Percentiles rank a stretch among this genome's conserved stretches.
Evolutionary conservation across 164 flowering plant species (phyloP).

Genomic region (Amborella trichopoda): DNA sequence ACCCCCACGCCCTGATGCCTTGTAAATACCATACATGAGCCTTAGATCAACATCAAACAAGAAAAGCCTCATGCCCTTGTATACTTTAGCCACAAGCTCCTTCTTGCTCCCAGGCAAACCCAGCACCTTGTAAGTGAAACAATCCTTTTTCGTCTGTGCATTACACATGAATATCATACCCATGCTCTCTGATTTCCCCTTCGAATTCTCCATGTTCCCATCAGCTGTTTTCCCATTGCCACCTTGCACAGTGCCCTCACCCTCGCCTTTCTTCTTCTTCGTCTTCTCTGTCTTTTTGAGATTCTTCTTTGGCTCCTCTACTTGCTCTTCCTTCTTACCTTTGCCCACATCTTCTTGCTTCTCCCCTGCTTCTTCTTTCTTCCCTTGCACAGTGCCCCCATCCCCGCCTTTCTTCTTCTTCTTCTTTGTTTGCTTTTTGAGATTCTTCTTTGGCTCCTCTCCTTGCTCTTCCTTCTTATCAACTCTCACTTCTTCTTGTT

Average conservation of each 20-base stretch:
- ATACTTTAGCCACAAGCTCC: constrained; percentile 28
- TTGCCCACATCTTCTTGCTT: background rate
- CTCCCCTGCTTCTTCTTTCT: background rate
- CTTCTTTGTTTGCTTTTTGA: background rate
- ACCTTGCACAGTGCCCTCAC: background rate
- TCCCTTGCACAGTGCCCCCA: background rate
- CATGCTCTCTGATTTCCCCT: constrained; percentile 16
- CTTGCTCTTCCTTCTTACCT: constrained; percentile 7
- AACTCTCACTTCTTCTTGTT: constrained; percentile 1
- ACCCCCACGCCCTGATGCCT: constrained; percentile 48
- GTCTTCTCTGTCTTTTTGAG: constrained; percentile 3
- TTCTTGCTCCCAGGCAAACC: constrained; percentile 47
- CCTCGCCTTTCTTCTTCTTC: constrained; percentile 10
- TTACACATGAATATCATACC: constrained; percentile 64
- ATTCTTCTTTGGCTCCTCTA: background rate
- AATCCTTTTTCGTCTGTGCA: constrained; percentile 46
- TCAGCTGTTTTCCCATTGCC: background rate
- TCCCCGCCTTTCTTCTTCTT: background rate
- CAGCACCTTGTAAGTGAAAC: constrained; percentile 35
- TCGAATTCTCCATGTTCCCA: background rate
- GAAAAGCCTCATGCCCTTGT: constrained; percentile 45
- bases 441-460: background rate
- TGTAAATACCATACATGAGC: constrained; percentile 50
- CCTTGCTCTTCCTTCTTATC: background rate
- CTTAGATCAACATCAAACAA: constrained; percentile 41